phyloP scores from a whole-genome alignment of 192 early-diverging fungal species.

The Rhizophagus clarus region DNA sequence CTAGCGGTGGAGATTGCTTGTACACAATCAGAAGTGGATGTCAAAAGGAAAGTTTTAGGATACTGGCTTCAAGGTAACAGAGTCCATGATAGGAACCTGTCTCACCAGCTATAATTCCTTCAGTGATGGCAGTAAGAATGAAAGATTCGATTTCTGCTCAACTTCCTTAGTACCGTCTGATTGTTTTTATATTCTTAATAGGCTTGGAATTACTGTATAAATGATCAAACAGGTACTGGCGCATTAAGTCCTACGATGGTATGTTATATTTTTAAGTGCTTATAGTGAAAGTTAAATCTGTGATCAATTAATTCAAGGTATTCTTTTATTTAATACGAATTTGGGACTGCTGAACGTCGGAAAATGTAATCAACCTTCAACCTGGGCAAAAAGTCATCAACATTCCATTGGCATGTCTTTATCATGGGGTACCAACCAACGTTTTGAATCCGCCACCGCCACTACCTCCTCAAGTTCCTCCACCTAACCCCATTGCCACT shows the following conservation, averaged over 20 bases:
- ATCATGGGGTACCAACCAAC: not conserved
- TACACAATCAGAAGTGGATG: not conserved
- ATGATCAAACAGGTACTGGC: not conserved
- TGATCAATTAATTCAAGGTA: constrained; percentile 4
- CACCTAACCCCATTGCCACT: not conserved
- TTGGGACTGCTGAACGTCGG: not conserved
- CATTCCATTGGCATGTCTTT: constrained; percentile 21
- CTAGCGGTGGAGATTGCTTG: not conserved
- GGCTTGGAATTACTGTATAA: constrained; percentile 15
- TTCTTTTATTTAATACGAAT: constrained; percentile 14
- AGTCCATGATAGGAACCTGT: not conserved
- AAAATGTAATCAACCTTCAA: not conserved
- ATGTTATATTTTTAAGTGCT: constrained; percentile 8
- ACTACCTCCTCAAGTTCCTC: not conserved
- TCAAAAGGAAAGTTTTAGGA: not conserved
- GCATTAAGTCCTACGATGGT: not conserved
- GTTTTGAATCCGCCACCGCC: not conserved
- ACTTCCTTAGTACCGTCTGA: not conserved
- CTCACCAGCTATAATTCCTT: not conserved
- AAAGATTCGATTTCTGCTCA: not conserved
- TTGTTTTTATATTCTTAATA: constrained; percentile 15
- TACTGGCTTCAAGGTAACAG: not conserved
- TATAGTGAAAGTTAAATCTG: not conserved
- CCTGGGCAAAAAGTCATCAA: not conserved
- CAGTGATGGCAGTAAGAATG: not conserved